Conservation (phyloP, 805 yeast species). For the Scheffersomyces ergatensis region DNA sequence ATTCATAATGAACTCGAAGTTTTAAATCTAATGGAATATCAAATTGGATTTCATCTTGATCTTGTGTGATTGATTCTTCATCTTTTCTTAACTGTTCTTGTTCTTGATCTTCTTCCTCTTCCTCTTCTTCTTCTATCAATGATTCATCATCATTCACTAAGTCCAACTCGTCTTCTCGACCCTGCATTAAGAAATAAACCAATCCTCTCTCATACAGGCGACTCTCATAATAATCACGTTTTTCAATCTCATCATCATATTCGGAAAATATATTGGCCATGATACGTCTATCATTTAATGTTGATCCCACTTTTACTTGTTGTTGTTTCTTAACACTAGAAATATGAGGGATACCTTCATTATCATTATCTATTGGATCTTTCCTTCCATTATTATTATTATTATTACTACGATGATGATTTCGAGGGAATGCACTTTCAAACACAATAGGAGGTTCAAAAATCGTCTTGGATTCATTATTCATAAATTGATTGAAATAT, state of each 20-base stretch:
- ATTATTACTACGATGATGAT: too few relatives aligned
- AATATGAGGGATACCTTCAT: too few relatives aligned
- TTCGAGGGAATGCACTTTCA: too few relatives aligned
- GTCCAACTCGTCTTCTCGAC: constrained; percentile 1
- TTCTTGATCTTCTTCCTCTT: constrained; percentile 10
- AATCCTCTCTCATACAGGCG: constrained; percentile 9
- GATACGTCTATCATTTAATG: too few relatives aligned
- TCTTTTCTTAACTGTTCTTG: constrained; percentile 6
- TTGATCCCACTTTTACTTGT: too few relatives aligned
- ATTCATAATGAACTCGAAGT: neutral
- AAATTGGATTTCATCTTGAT: neutral
- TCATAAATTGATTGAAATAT: too few relatives aligned
- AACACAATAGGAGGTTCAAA: too few relatives aligned
- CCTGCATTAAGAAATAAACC: constrained; percentile 1
- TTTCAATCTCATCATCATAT: constrained; percentile 2
- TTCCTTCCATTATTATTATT: too few relatives aligned
- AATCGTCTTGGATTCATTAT: too few relatives aligned
- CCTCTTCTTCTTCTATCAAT: constrained; percentile 9
- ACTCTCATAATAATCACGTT: constrained; percentile 5
- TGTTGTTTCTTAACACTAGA: too few relatives aligned
- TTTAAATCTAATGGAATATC: neutral
- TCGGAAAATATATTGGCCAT: too few relatives aligned
- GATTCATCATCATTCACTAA: neutral
- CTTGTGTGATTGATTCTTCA: constrained; percentile 3
- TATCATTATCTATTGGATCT: too few relatives aligned